phyloP scores from a whole-genome alignment of 805 yeast species.

The Tetrapisispora arboricola region DNA sequence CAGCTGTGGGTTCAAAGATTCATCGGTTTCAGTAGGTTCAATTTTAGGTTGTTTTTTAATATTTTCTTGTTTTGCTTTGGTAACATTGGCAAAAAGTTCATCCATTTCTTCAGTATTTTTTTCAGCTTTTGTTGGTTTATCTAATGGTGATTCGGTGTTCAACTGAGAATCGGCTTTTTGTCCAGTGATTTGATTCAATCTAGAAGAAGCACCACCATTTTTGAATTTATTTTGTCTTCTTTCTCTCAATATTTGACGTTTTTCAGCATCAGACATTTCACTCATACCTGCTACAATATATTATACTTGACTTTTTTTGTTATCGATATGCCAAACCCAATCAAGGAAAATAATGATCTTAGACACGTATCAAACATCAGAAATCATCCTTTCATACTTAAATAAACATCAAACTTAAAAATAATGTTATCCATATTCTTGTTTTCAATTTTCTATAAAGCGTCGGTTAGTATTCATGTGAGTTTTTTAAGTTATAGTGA shows the following conservation, averaged over 20 bases:
- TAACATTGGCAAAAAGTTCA: constrained; percentile 2
- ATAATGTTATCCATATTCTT: no score
- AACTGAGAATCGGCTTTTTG: constrained; percentile 28
- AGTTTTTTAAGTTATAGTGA: no score
- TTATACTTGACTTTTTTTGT: no score
- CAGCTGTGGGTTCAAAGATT: constrained; percentile 3
- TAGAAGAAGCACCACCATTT: constrained; percentile 42
- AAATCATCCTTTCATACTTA: no score
- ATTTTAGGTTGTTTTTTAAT: neutral
- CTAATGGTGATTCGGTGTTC: constrained; percentile 29
- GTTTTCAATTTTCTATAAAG: no score
- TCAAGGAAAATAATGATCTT: no score
- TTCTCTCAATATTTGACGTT: constrained; percentile 47
- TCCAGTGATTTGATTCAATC: constrained; percentile 43
- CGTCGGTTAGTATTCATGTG: no score
- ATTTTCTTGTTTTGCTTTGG: neutral
- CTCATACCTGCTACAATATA: constrained; percentile 26
- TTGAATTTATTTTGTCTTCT: constrained; percentile 55
- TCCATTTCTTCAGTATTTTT: constrained; percentile 4
- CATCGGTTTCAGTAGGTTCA: neutral
- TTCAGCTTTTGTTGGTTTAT: constrained; percentile 2
- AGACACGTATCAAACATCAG: no score
- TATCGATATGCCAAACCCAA: no score
- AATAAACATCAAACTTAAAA: no score
- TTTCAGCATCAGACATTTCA: constrained; percentile 44